Conservation (phyloP, 805 yeast species). For the Sugiyamaella floridensis region DNA sequence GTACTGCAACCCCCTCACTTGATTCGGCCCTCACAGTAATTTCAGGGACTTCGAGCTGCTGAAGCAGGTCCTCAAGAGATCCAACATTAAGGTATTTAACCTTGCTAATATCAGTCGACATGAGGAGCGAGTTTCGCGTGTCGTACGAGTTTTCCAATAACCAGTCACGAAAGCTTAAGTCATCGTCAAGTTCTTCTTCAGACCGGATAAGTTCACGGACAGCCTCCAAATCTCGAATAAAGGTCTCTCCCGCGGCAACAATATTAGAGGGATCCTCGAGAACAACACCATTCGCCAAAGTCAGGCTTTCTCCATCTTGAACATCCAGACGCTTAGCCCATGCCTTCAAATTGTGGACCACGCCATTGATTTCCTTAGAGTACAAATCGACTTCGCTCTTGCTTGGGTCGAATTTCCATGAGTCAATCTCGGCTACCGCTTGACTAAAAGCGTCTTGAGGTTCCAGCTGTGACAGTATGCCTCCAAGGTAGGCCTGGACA, state of each 20-base stretch:
- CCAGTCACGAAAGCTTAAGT: not conserved
- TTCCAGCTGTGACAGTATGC: not conserved
- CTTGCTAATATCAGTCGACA: not conserved
- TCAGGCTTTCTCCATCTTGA: slow-evolving; percentile 41
- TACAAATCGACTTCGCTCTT: slow-evolving; percentile 3
- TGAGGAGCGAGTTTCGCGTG: not conserved
- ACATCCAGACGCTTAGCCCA: slow-evolving; percentile 35
- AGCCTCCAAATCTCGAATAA: slow-evolving; percentile 45
- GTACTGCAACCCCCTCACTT: not conserved
- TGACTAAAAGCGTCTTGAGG: not conserved
- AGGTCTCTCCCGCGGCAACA: slow-evolving; percentile 13
- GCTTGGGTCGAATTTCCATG: not conserved
- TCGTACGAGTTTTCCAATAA: not conserved
- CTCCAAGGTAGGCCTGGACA: slow-evolving; percentile 2
- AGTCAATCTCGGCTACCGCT: not conserved
- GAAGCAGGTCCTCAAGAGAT: slow-evolving; percentile 2
- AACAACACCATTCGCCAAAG: slow-evolving; percentile 60
- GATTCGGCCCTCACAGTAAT: not conserved
- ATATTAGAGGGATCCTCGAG: slow-evolving; percentile 9
- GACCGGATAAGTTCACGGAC: slow-evolving; percentile 15
- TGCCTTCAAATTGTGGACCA: slow-evolving; percentile 12
- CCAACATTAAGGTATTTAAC: not conserved
- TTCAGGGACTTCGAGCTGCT: not conserved
- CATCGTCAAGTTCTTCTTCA: slow-evolving; percentile 8
- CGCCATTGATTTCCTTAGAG: slow-evolving; percentile 3